Evolutionary conservation across 768 basidiomycete species (phyloP).

Genomic region (Boletellus ananiceps): DNA sequence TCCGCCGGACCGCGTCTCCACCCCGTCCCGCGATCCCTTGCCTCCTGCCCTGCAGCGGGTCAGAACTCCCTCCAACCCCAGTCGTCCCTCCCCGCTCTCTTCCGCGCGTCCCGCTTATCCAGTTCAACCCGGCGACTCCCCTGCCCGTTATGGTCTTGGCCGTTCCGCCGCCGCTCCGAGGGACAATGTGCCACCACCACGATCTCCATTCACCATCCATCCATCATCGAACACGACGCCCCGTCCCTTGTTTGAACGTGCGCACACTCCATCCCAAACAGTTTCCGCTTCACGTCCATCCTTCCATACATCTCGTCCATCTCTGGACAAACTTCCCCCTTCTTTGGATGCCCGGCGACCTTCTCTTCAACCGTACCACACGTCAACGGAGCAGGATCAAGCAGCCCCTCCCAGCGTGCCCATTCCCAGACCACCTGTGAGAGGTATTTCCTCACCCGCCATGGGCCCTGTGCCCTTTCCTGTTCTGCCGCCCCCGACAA

Average conservation of each 20-base stretch:
- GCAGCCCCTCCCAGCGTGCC: background rate
- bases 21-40: constrained; percentile 13
- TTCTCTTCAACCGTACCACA: constrained; percentile 10
- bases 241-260: constrained; percentile 16
- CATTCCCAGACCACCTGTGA: constrained; percentile 8
- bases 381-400: constrained; percentile 1
- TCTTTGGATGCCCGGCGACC: constrained; percentile 14
- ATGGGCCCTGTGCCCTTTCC: constrained; percentile 16
- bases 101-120: constrained; percentile 11
- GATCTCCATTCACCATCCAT: constrained; percentile 5
- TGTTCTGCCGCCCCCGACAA: constrained; percentile 1
- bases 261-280: constrained; percentile 9
- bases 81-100: background rate
- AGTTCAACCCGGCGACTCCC: constrained; percentile 8
- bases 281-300: constrained; percentile 13
- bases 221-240: constrained; percentile 10
- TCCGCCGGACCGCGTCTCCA: constrained; percentile 13
- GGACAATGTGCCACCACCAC: constrained; percentile 10
- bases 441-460: constrained; percentile 8
- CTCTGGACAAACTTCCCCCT: constrained; percentile 16
- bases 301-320: constrained; percentile 11
- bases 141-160: constrained; percentile 2
- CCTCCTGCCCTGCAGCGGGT: constrained; percentile 15
- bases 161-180: constrained; percentile 15
- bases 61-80: constrained; percentile 20